Conservation (phyloP, 2,329 filamentous ascomycete genomes). For the Neofusicoccum sp. region DNA sequence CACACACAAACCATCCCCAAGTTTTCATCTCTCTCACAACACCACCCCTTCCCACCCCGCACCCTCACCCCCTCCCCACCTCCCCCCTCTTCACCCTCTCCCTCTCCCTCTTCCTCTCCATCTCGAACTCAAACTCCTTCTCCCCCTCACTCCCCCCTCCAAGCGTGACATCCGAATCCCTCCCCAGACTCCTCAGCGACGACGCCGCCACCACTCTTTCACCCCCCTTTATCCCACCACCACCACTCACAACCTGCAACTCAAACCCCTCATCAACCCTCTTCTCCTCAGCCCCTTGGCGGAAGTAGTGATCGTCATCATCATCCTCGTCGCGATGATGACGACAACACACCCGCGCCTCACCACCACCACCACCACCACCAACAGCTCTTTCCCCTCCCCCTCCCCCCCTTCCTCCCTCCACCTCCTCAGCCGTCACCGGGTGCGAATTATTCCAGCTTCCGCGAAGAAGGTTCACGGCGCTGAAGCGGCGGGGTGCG, state of each 20-base stretch:
- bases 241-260: conserved; percentile 24
- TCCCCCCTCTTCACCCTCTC: background rate
- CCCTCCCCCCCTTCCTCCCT: background rate
- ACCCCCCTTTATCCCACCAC: background rate
- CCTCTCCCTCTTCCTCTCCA: background rate
- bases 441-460: conserved; percentile 14
- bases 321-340: no score
- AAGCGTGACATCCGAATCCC: conserved; percentile 10
- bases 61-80: no score
- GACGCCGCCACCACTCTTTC: no score
- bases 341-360: background rate
- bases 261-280: conserved; percentile 23
- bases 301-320: no score
- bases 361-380: background rate
- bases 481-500: conserved; percentile 4
- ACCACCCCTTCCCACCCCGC: no score
- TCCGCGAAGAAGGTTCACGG: conserved; percentile 10
- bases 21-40: no score
- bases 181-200: background rate
- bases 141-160: background rate
- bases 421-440: background rate
- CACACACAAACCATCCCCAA: no score
- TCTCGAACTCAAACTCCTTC: background rate
- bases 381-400: background rate
- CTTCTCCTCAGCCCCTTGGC: background rate